Evolutionary conservation across 305 asterid genomes (phyloP).

Genomic region (Ilex paraguariensis): DNA sequence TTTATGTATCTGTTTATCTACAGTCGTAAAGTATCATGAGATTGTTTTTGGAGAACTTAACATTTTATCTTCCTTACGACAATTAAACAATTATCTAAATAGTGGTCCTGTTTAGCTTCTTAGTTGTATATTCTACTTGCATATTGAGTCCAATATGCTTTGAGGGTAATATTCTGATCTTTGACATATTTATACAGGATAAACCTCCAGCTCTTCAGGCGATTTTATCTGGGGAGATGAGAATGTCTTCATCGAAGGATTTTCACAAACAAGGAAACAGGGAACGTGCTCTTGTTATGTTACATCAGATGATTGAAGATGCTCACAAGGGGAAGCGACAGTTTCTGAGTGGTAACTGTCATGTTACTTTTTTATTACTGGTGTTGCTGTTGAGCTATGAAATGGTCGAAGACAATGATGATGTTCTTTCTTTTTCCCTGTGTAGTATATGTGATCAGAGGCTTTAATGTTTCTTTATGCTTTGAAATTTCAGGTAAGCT

Average conservation of each 20-base stretch:
- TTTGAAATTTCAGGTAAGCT: constrained; percentile 69
- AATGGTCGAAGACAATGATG: neutral
- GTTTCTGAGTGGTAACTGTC: constrained; percentile 80
- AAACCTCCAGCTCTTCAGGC: constrained; percentile 75
- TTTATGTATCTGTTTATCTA: no score
- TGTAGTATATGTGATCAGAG: constrained; percentile 8
- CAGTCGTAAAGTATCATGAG: no score
- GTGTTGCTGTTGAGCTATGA: neutral
- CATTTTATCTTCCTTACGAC: neutral
- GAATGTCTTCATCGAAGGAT: constrained; percentile 55
- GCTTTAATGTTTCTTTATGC: constrained; percentile 13
- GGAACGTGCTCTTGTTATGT: constrained; percentile 95
- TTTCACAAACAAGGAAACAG: constrained; percentile 76
- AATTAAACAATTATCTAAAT: no score
- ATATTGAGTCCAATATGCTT: constrained; percentile 8
- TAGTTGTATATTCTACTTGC: neutral
- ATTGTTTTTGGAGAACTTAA: no score
- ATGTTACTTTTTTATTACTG: constrained; percentile 6
- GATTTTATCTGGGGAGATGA: constrained; percentile 73
- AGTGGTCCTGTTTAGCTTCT: no score
- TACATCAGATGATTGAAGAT: constrained; percentile 99
- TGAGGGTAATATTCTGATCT: constrained; percentile 9
- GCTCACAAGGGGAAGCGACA: constrained; percentile 97
- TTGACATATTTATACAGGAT: constrained; percentile 53
- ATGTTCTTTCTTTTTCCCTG: neutral